Evolutionary conservation across 352 stramenopile genomes (phyloP).

Genomic region (Pythium angustatum): DNA sequence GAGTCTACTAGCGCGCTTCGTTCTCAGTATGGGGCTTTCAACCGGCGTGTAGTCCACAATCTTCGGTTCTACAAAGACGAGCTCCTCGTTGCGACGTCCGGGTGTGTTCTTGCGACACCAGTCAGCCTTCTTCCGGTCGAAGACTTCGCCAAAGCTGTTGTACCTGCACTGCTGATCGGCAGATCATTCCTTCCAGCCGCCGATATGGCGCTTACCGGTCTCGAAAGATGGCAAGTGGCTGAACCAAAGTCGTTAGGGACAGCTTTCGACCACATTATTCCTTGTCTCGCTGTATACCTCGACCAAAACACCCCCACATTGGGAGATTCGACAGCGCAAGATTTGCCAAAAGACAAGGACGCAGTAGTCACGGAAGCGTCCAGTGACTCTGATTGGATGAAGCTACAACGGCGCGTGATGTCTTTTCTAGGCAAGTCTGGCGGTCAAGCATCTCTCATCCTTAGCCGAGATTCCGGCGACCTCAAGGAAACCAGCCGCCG

Average conservation of each 20-base stretch:
- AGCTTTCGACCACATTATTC: constrained; percentile 43
- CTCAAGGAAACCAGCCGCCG: constrained; percentile 1
- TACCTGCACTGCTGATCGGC: constrained; percentile 58
- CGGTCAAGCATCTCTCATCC: constrained; percentile 44
- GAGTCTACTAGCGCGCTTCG: constrained; percentile 15
- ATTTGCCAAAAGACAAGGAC: constrained; percentile 11
- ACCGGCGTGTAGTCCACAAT: constrained; percentile 44
- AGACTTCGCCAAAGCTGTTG: constrained; percentile 37
- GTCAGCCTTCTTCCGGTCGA: constrained; percentile 37
- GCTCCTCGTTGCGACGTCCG: constrained; percentile 55
- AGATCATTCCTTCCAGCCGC: constrained; percentile 64
- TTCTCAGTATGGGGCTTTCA: constrained; percentile 46
- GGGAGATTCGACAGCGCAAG: neutral
- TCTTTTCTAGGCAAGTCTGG: constrained; percentile 55
- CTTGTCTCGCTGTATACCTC: constrained; percentile 55
- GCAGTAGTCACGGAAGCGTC: constrained; percentile 17
- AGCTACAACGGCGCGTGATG: constrained; percentile 65
- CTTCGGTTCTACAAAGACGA: constrained; percentile 80
- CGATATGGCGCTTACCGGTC: constrained; percentile 47
- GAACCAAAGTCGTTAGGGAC: constrained; percentile 32
- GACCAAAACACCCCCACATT: constrained; percentile 36
- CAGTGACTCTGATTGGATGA: constrained; percentile 28
- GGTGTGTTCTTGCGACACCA: constrained; percentile 63
- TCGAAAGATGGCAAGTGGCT: constrained; percentile 58
- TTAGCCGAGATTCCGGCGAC: constrained; percentile 38